phyloP scores from a whole-genome alignment of 306 rosid genomes.

The Corylus avellana region DNA sequence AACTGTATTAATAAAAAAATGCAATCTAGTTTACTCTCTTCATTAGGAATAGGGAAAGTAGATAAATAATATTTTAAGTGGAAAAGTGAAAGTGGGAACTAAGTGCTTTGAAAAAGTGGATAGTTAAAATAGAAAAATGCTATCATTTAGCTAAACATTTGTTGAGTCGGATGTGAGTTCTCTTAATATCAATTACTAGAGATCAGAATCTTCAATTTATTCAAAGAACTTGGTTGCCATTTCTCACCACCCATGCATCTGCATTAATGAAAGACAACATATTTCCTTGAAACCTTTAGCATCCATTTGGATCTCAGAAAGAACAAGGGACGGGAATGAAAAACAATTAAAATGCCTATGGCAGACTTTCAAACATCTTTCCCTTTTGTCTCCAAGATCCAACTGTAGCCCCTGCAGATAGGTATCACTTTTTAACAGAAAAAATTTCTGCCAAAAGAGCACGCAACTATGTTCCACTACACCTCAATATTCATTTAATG shows the following conservation, averaged over 20 bases:
- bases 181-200: not conserved
- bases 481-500: slow-evolving; percentile 9
- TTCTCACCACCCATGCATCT: not conserved
- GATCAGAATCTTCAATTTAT: not conserved
- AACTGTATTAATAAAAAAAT: too few species aligned
- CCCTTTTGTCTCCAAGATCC: not conserved
- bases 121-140: too few species aligned
- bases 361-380: not conserved
- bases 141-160: too few species aligned
- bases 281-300: not conserved
- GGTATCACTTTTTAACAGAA: not conserved
- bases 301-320: not conserved
- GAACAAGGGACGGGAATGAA: not conserved
- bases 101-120: too few species aligned
- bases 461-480: slow-evolving; percentile 4
- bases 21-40: too few species aligned
- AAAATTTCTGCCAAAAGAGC: not conserved
- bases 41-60: too few species aligned
- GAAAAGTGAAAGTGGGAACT: too few species aligned
- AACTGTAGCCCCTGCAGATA: not conserved
- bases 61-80: too few species aligned
- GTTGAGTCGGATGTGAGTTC: too few species aligned
- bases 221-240: not conserved
- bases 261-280: not conserved
- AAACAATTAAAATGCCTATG: not conserved